Evolutionary conservation across 768 basidiomycete species (phyloP), one percentile per base, ranked within the genome.

Genomic region (Rhodotorula paludigena): DNA sequence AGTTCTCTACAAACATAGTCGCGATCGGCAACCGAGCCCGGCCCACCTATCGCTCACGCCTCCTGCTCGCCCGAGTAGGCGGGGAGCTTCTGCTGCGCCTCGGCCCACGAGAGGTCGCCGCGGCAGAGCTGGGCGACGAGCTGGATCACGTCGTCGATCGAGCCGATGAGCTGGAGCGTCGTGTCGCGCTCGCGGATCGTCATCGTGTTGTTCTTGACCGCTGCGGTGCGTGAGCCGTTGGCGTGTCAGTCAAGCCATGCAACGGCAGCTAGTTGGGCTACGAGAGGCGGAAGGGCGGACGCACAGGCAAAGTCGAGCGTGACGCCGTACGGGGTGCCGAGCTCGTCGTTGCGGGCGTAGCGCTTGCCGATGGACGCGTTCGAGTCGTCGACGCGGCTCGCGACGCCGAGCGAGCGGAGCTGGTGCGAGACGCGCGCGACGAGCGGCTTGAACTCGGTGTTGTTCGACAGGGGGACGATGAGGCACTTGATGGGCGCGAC

Each of bases 401-500:
- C 90, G 60, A 98, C 84, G 68, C 96, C 94, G 14, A 87, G 88
- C 76, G 84, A 84, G 72, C 96, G 88, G 76, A 98, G 82, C 77
- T 92, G 90, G 41, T 84, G 82, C 55, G 93, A 93, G 76, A 97
- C 86, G 81, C 96, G 88, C 72, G 83, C 82, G 36, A 96, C 85
- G 62, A 94, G 83, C 35, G 90, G 89, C 67, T 85, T 83, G 74
- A 97, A 90, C 72, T 89, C 88, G 30, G 88, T 83, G 77, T 87
- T 88, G 70, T 87, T 84, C 74, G 89, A 92, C 77, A 98, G 82
- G 21, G 96, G 92, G 48, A 97, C 92, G 78, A 99, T 94, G 75
- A 97, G 85, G 71, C 92, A 90, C 80, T 98, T 97, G 72, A 93
- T 94, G 20, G 94, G 96, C 6, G 94, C 94, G 25, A 98, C 88